Base-by-base conservation (phyloP, 2,329 filamentous ascomycete genomes). In the Pezicula rhizophila region DNA sequence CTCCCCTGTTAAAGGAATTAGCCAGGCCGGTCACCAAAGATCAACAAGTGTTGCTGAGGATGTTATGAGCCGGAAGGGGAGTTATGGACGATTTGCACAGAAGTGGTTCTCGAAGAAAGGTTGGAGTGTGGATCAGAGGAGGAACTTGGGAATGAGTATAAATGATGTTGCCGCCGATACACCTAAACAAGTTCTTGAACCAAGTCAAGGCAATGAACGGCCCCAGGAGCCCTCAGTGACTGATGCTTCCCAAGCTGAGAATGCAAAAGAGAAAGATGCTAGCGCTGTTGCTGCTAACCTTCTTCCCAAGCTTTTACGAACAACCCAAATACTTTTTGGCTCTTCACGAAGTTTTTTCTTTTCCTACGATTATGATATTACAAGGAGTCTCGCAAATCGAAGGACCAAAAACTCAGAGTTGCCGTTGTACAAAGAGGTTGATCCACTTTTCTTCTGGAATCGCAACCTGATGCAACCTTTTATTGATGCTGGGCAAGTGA, bases 301-400 rank as follows among this genome's bases (percentile, higher is more conserved):
- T 28, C 72, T 95, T 10, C 92, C 92, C 1, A 95, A 96, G 62
- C 74, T 97, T 35, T 68, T 99, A 38, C 80, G 86, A 37, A 95
- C 88, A 28, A 84, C 89, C 2, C 88, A 88, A 61, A 80, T 97
- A 48, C 80, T 96, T 52, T 92, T 96, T 62, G 84, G 87, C 1
- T 78, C 83, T 4, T 90, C 86, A 0, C 78, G 79, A 54, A 96
- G 89, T 65, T 97, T 96, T 67, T 97, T 86, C 72, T 99, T 92
- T 66, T 91, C 91, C 0, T 96, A 99, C 65, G 93, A 99, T 56
- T 79, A 92, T 64, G 91, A 99, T 64, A 79, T 99, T 45, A 97
- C 93, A 1, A 79, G 85, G 48, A 82, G 78, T 53, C 60, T 82
- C 48, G 67, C 69, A 2, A 72, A 64, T 48, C 62, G 60, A 3